Evolutionary conservation across 495 filamentous ascomycete genomes (phyloP), one percentile per base, ranked within the genome.

Genomic region (Penicillium macrosclerotiorum): DNA sequence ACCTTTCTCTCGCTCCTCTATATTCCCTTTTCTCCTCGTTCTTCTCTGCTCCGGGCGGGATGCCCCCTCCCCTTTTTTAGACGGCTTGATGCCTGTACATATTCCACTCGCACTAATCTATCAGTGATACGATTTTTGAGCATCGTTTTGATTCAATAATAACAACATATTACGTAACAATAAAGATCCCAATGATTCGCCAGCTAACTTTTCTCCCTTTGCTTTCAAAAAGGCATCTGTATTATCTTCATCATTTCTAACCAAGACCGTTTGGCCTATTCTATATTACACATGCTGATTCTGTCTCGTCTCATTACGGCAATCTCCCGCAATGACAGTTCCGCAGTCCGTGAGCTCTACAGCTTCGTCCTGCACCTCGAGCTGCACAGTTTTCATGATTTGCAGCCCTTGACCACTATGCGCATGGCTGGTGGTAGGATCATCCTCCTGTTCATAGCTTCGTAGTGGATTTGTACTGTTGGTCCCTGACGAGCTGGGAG

Each of bases 371-470:
- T 23, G 22, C 34, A 56, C 35, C 23, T 38, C 45, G 0, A 52
- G 13, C 11, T 52, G 49, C 17, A 56, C 49, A 18, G 53, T 48
- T 23, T 49, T 56, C 12, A 48, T 19, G 9, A 56, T 56, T 4
- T 56, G 53, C 14, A 56, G 19, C 0, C 53, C 53, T 14, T 29
- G 27, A 5, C 23, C 31, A 8, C 20, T 24, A 16, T 43, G 17
- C 5, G 36, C 5, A 6, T 22, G 24, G 4, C 39, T 36, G 5
- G 49, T 41, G 8, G 49, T 49, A 3, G 51, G 51, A 24, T 54
- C 51, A 11, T 54, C 51, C 25, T 54, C 51, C 8, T 30, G 17
- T 30, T 49, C 51, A 35, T 46, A 49, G 7, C 51, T 46, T 8
- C 22, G 23, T 3, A 41, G n/a, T 26, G 22, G 26, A 24, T 48